Evolutionary conservation across 2,329 filamentous ascomycete genomes (phyloP).

Genomic region (Phyllosticta capitalensis): DNA sequence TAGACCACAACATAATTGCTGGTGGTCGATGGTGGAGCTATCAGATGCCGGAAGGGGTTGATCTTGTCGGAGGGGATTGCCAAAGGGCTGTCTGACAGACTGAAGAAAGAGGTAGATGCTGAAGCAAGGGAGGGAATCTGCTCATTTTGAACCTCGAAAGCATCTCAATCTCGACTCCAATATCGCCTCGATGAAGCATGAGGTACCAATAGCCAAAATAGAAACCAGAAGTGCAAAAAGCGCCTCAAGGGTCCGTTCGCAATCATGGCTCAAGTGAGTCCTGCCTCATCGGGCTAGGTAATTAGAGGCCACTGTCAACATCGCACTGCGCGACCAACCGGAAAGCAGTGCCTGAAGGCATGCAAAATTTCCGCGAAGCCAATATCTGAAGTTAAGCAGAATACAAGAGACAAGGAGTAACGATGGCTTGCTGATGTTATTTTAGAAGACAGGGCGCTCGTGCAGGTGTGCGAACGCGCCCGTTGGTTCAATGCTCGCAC

Average conservation of each 20-base stretch:
- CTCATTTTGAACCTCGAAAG: too few relatives aligned
- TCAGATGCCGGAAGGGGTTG: too few relatives aligned
- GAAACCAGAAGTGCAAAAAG: not conserved
- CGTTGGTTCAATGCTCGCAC: not conserved
- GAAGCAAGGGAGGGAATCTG: too few relatives aligned
- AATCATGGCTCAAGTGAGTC: not conserved
- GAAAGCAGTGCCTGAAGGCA: not conserved
- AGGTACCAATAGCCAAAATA: not conserved
- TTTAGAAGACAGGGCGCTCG: not conserved
- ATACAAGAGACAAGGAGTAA: not conserved
- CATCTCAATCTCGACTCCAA: not conserved
- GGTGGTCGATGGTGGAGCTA: not conserved
- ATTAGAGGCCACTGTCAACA: not conserved
- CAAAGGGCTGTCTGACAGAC: too few relatives aligned
- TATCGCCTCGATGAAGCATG: not conserved
- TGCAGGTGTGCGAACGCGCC: not conserved
- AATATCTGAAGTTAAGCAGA: not conserved
- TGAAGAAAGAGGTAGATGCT: too few relatives aligned
- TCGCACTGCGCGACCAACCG: not conserved
- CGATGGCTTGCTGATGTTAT: not conserved
- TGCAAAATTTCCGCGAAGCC: not conserved
- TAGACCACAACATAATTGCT: not conserved
- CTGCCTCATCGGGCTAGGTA: not conserved
- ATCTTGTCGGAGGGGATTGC: too few relatives aligned
- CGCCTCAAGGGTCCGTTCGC: not conserved